A percentile compares a stretch with the other conserved stretches of the same genome.
phyloP scores from a whole-genome alignment of 768 basidiomycete species.

The Tylopilus sp. region DNA sequence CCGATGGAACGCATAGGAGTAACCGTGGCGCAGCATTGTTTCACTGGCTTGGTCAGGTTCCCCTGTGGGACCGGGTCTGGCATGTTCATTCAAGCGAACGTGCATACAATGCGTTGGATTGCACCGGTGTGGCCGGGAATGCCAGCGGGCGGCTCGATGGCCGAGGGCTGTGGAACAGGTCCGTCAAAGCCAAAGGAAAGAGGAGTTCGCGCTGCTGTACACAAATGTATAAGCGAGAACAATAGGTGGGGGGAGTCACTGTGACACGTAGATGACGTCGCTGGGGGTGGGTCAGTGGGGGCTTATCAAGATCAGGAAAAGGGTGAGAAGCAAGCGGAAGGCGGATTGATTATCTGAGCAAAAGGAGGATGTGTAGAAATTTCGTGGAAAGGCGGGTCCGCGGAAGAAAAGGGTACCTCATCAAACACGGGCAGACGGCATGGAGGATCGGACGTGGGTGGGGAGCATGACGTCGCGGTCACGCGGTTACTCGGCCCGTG shows the following conservation, averaged over 20 bases:
- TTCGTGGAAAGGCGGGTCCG: neutral
- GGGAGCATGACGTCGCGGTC: constrained; percentile 16
- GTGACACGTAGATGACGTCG: neutral
- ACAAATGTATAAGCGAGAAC: too few relatives aligned
- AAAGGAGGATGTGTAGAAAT: neutral
- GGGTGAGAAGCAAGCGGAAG: constrained; percentile 1
- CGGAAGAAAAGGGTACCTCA: constrained; percentile 13
- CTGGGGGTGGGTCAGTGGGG: too few relatives aligned
- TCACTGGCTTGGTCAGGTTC: neutral
- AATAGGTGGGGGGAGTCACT: neutral
- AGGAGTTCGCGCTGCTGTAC: neutral
- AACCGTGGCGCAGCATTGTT: neutral
- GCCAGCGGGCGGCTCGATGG: too few relatives aligned
- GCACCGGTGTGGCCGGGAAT: neutral
- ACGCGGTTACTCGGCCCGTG: constrained; percentile 5
- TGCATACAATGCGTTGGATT: too few relatives aligned
- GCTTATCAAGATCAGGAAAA: neutral
- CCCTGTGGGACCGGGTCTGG: neutral
- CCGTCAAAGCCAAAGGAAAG: neutral
- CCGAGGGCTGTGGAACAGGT: neutral
- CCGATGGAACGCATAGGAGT: neutral
- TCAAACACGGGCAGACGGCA: constrained; percentile 13
- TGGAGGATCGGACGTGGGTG: constrained; percentile 13
- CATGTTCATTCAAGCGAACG: too few relatives aligned
- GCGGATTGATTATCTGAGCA: constrained; percentile 9